Conservation (phyloP, 805 yeast genomes). For the Ogataea nonfermentans region DNA sequence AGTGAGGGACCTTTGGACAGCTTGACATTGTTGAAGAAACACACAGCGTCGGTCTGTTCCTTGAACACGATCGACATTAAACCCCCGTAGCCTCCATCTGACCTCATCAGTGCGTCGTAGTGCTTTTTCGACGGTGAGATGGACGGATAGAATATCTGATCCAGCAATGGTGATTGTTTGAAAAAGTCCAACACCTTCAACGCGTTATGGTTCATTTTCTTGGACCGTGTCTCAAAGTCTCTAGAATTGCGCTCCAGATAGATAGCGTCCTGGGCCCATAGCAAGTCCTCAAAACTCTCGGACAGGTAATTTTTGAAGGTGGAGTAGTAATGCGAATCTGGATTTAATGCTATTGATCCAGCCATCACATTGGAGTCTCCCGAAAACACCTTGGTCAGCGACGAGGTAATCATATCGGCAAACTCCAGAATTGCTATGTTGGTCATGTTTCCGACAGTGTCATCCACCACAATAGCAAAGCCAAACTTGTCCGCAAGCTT, state of each 20-base stretch:
- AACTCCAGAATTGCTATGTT: conserved; percentile 78
- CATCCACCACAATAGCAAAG: conserved; percentile 86
- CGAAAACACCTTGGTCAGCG: conserved; percentile 87
- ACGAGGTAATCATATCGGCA: conserved; percentile 84
- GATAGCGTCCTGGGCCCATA: conserved; percentile 95
- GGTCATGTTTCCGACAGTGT: conserved; percentile 88
- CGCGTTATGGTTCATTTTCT: conserved; percentile 55
- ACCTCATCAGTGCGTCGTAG: conserved; percentile 70
- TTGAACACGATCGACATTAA: conserved; percentile 71
- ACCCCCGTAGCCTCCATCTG: conserved; percentile 86
- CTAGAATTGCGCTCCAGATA: conserved; percentile 90
- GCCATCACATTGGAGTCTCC: conserved; percentile 97
- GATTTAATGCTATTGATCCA: conserved; percentile 81
- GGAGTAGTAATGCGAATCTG: conserved; percentile 50
- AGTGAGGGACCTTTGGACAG: conserved; percentile 87
- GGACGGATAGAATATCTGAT: conserved; percentile 71
- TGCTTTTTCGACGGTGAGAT: conserved; percentile 50
- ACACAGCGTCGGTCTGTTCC: conserved; percentile 59
- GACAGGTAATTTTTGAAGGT: conserved; percentile 49
- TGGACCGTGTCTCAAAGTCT: conserved; percentile 70
- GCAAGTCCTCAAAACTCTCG: conserved; percentile 62
- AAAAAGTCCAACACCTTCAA: conserved; percentile 54
- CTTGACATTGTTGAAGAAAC: conserved; percentile 68
- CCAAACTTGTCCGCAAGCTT: conserved; percentile 63
- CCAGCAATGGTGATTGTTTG: conserved; percentile 49